These are phyloP conservation scores for Pachysolen tannophilus DNA, from an alignment of 805 yeast species.

Conservation along the genomic window DNA sequence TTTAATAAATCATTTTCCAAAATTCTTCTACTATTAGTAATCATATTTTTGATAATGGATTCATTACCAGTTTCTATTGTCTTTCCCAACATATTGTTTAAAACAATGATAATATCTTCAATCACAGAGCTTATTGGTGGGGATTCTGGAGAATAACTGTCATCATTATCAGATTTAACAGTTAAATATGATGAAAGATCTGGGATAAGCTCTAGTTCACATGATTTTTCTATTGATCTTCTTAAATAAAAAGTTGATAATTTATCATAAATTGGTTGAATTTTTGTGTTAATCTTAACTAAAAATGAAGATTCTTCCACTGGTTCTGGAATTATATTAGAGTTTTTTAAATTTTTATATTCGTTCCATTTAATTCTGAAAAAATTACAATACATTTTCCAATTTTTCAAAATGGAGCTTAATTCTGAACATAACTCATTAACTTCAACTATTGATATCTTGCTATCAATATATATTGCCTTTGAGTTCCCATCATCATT, in stretches of 20 bases:
- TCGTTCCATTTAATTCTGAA: conserved; percentile 61
- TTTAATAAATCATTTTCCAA: conserved; percentile 58
- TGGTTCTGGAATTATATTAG: conserved; percentile 37
- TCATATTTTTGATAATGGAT: conserved; percentile 43
- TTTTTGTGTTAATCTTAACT: conserved; percentile 42
- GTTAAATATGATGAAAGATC: conserved; percentile 31
- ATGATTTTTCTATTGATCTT: conserved; percentile 75
- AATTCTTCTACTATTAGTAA: conserved; percentile 48
- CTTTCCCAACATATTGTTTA: conserved; percentile 60
- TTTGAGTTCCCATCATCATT: conserved; percentile 25
- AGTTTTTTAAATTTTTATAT: conserved; percentile 19
- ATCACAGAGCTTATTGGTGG: conserved; percentile 75
- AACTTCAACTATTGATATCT: conserved; percentile 50
- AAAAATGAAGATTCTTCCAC: conserved; percentile 47
- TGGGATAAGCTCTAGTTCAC: conserved; percentile 73
- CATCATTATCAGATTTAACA: conserved; percentile 13
- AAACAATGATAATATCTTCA: conserved; percentile 73
- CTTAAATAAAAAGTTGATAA: conserved; percentile 62
- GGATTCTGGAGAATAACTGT: conserved; percentile 34
- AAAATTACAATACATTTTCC: conserved; percentile 76
- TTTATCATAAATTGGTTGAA: conserved; percentile 56
- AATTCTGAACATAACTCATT: conserved; percentile 66
- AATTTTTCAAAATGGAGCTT: conserved; percentile 70
- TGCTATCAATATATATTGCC: conserved; percentile 14
- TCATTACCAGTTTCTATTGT: conserved; percentile 67